Conservation (phyloP, 352 stramenopile species). For the Pythium coloratum region DNA sequence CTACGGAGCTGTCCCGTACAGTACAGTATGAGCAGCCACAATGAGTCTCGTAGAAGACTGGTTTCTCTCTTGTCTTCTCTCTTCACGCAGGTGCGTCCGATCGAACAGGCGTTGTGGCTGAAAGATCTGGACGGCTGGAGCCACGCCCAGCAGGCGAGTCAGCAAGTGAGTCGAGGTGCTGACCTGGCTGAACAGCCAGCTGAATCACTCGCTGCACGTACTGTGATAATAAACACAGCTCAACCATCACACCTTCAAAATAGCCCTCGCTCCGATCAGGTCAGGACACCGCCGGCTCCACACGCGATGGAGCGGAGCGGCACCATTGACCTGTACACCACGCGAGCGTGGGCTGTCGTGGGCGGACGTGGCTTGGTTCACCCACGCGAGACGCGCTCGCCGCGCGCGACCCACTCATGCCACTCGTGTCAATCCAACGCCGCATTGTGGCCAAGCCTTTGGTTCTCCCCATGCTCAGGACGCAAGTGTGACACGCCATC, state of each 20-base stretch:
- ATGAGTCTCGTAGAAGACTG: background rate
- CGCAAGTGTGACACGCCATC: slow-evolving; percentile 16
- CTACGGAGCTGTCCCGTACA: background rate
- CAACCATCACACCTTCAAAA: background rate
- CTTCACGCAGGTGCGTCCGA: background rate
- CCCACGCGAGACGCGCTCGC: background rate
- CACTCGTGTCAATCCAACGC: slow-evolving; percentile 16
- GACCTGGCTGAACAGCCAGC: background rate
- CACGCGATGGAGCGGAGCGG: background rate
- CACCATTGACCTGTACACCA: background rate
- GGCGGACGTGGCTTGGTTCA: background rate
- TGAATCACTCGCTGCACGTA: background rate
- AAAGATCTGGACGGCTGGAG: slow-evolving; percentile 1
- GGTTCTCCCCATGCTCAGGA: background rate
- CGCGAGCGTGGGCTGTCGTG: background rate
- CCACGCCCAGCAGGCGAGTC: background rate
- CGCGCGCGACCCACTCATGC: background rate
- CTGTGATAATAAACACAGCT: background rate
- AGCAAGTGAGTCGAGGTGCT: background rate
- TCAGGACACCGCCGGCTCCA: background rate
- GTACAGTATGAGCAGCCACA: background rate
- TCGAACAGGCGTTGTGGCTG: slow-evolving; percentile 5
- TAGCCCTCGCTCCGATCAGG: background rate
- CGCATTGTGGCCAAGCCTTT: too few relatives aligned
- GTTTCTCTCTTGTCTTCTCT: background rate